Evolutionary conservation across 1,284 basidiomycete genomes (phyloP).

Genomic region (Cronartium ribicola): DNA sequence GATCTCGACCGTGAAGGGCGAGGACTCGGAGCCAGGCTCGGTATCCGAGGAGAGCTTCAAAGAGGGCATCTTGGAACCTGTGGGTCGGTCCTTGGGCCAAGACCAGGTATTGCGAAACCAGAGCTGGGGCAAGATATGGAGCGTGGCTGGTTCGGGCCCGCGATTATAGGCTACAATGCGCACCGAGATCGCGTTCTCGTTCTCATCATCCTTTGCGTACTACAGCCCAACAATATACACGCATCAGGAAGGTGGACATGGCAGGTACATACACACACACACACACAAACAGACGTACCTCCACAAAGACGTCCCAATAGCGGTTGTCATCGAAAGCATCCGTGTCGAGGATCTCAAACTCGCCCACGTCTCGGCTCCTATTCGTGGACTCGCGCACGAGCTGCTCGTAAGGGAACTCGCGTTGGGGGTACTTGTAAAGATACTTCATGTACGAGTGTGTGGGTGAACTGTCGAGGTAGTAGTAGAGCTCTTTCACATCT

Average conservation of each 20-base stretch:
- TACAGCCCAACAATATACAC: conserved; percentile 51
- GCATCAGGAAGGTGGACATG: not conserved
- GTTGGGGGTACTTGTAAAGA: conserved; percentile 95
- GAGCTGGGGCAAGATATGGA: conserved; percentile 90
- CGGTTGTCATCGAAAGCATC: conserved; percentile 85
- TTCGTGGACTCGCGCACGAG: conserved; percentile 78
- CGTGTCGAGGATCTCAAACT: conserved; percentile 90
- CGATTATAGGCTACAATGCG: conserved; percentile 96
- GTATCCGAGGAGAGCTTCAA: conserved; percentile 57
- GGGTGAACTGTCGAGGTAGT: conserved; percentile 95
- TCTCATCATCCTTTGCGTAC: conserved; percentile 96
- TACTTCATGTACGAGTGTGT: conserved; percentile 99
- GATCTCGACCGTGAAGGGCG: conserved; percentile 60
- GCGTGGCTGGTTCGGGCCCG: conserved; percentile 87
- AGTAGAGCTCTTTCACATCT: conserved; percentile 97
- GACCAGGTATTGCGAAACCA: conserved; percentile 99
- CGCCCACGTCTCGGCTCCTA: conserved; percentile 75
- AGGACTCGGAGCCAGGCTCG: conserved; percentile 63
- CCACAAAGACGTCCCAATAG: conserved; percentile 97
- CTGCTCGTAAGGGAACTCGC: conserved; percentile 85
- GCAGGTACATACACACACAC: not conserved
- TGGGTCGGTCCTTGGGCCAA: conserved; percentile 76
- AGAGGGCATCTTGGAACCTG: conserved; percentile 61
- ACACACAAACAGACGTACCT: conserved; percentile 57
- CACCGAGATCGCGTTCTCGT: conserved; percentile 79